Conservation (phyloP, 1,284 basidiomycete genomes). For the Tetrapyrgos nigripes region DNA sequence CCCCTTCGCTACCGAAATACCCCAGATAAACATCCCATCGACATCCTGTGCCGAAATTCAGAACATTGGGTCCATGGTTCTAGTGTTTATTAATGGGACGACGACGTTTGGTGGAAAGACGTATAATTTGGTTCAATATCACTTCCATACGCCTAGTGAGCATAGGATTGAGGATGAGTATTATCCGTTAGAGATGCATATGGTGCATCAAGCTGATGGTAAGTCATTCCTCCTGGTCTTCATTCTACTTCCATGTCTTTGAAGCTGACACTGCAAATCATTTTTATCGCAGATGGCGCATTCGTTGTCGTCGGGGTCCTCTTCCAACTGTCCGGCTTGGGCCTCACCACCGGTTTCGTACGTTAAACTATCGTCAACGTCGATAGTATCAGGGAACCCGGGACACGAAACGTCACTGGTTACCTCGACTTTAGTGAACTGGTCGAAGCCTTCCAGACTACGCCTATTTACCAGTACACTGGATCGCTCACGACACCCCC, state of each 20-base stretch:
- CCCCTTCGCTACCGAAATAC: background rate
- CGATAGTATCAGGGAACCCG: background rate
- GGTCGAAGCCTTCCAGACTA: background rate
- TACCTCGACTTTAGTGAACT: conserved; percentile 5
- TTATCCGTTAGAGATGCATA: conserved; percentile 16
- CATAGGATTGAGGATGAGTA: conserved; percentile 13
- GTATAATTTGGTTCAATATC: conserved; percentile 14
- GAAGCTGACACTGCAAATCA: background rate
- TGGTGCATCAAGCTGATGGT: conserved; percentile 13
- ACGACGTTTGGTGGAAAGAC: conserved; percentile 9
- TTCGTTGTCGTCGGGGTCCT: conserved; percentile 4
- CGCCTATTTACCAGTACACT: background rate
- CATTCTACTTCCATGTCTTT: background rate
- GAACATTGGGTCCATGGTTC: conserved; percentile 13
- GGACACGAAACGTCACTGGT: conserved; percentile 1
- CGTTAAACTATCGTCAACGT: background rate
- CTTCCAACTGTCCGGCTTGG: conserved; percentile 1
- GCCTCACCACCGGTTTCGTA: background rate
- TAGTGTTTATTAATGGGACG: conserved; percentile 7
- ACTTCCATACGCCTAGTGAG: conserved; percentile 16
- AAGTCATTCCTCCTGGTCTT: background rate
- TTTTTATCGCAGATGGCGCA: background rate
- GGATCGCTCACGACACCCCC: conserved; percentile 14
- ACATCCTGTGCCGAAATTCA: conserved; percentile 2
- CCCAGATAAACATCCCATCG: background rate